A percentile compares a stretch with the other conserved stretches of the same genome.
Evolutionary conservation across 345 rosid genomes (phyloP).

Genomic region (Nasturtium officinale): DNA sequence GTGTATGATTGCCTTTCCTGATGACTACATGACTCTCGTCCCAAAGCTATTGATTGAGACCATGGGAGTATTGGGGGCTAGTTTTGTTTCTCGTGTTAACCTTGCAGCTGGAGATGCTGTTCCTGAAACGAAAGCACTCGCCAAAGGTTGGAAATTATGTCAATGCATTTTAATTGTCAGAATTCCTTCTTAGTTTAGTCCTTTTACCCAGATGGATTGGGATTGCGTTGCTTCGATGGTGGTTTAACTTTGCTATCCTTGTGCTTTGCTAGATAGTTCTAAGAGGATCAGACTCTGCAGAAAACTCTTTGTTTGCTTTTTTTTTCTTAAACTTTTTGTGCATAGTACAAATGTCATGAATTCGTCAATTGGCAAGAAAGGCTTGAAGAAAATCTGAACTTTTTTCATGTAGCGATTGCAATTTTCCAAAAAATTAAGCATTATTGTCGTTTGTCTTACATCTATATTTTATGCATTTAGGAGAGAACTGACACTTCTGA

Average conservation of each 20-base stretch:
- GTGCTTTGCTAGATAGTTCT: constrained; percentile 5
- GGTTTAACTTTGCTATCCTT: constrained; percentile 11
- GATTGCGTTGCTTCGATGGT: not conserved
- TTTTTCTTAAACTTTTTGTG: not conserved
- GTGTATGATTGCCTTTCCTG: constrained; percentile 96
- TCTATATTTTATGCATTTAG: constrained; percentile 10
- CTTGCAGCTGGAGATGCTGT: constrained; percentile 86
- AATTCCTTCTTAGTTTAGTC: constrained; percentile 1
- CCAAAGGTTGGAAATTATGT: constrained; percentile 63
- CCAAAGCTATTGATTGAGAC: constrained; percentile 85
- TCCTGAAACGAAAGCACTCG: constrained; percentile 90
- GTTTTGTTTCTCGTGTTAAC: constrained; percentile 82
- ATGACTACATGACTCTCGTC: constrained; percentile 74
- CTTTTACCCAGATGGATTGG: constrained; percentile 16
- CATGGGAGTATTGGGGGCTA: constrained; percentile 72
- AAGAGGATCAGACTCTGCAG: constrained; percentile 14
- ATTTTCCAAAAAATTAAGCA: not conserved
- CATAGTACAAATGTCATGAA: not conserved
- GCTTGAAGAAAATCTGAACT: not conserved
- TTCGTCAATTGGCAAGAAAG: constrained; percentile 10
- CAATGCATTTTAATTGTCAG: constrained; percentile 13
- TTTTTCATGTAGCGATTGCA: constrained; percentile 3
- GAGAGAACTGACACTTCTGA: constrained; percentile 32
- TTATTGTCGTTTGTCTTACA: not conserved
- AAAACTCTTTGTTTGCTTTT: not conserved